A percentile compares a stretch with the other conserved stretches of the same genome.
phyloP scores from a whole-genome alignment of 441 rosid species.

The Gossypium schwendimanii region DNA sequence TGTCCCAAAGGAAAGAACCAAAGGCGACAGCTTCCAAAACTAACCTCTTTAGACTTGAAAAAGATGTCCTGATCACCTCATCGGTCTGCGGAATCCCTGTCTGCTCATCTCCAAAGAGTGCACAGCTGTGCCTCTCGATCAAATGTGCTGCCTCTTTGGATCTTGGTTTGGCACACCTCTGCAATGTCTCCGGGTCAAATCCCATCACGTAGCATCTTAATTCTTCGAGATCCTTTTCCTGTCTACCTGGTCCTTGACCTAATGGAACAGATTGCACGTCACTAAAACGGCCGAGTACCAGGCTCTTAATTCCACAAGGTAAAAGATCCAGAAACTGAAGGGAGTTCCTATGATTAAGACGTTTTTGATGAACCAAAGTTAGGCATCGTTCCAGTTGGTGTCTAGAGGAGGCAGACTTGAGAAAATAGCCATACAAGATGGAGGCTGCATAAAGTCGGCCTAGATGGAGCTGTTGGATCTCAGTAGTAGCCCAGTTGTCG shows the following conservation, averaged over 20 bases:
- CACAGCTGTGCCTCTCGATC: slow-evolving; percentile 64
- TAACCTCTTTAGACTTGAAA: slow-evolving; percentile 73
- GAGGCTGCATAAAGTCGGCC: slow-evolving; percentile 56
- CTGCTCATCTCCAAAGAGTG: slow-evolving; percentile 54
- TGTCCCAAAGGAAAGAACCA: slow-evolving; percentile 86
- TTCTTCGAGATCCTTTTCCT: slow-evolving; percentile 24
- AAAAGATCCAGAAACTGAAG: slow-evolving; percentile 30
- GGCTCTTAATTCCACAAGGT: slow-evolving; percentile 28
- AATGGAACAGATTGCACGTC: slow-evolving; percentile 13
- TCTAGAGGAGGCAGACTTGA: slow-evolving; percentile 72
- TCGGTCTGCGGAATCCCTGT: slow-evolving; percentile 24
- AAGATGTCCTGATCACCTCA: slow-evolving; percentile 61
- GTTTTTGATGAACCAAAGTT: slow-evolving; percentile 21
- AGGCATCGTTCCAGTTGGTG: slow-evolving; percentile 54
- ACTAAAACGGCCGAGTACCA: slow-evolving; percentile 30
- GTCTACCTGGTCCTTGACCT: slow-evolving; percentile 25
- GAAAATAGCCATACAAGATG: slow-evolving; percentile 73
- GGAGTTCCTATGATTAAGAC: slow-evolving; percentile 21
- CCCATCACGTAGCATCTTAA: slow-evolving; percentile 58
- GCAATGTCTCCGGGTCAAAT: slow-evolving; percentile 62
- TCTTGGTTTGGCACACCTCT: slow-evolving; percentile 59
- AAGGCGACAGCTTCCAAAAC: slow-evolving; percentile 85
- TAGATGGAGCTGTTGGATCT: slow-evolving; percentile 44
- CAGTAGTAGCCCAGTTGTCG: slow-evolving; percentile 73
- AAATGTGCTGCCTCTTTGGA: slow-evolving; percentile 58